phyloP scores from a whole-genome alignment of 2,329 filamentous ascomycete species.

The Venturiaceae sp. region DNA sequence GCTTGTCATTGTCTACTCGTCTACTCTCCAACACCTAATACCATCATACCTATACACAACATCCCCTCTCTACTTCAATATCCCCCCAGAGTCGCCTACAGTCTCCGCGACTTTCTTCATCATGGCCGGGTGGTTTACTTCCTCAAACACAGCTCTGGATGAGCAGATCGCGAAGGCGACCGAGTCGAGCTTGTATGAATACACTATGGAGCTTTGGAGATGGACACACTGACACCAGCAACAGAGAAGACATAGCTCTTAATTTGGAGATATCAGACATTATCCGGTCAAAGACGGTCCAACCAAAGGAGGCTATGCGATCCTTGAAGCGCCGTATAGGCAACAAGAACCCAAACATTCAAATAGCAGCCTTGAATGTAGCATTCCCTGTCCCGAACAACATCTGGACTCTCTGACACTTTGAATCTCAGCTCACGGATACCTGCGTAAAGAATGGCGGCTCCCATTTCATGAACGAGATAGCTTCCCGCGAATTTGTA shows the following conservation, averaged over 20 bases:
- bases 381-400: constrained; percentile 13
- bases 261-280: constrained; percentile 98
- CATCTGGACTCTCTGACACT: constrained; percentile 10
- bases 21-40: no score
- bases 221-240: constrained; percentile 12
- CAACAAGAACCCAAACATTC: constrained; percentile 95
- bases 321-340: constrained; percentile 88
- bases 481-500: constrained; percentile 96
- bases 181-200: constrained; percentile 74
- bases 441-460: constrained; percentile 99
- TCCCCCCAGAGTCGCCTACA: neutral
- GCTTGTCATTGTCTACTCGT: no score
- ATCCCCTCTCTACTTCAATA: neutral
- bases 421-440: constrained; percentile 65
- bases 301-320: constrained; percentile 96
- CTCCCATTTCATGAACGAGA: constrained; percentile 86
- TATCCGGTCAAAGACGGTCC: constrained; percentile 94
- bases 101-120: neutral
- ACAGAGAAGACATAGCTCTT: constrained; percentile 87
- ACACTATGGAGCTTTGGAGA: neutral
- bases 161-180: constrained; percentile 96
- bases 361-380: constrained; percentile 89
- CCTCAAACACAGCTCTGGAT: constrained; percentile 81
- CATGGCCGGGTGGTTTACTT: constrained; percentile 97
- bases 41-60: neutral